Evolutionary conservation across 2,329 filamentous ascomycete genomes (phyloP).

Genomic region (Annulohypoxylon truncatum): DNA sequence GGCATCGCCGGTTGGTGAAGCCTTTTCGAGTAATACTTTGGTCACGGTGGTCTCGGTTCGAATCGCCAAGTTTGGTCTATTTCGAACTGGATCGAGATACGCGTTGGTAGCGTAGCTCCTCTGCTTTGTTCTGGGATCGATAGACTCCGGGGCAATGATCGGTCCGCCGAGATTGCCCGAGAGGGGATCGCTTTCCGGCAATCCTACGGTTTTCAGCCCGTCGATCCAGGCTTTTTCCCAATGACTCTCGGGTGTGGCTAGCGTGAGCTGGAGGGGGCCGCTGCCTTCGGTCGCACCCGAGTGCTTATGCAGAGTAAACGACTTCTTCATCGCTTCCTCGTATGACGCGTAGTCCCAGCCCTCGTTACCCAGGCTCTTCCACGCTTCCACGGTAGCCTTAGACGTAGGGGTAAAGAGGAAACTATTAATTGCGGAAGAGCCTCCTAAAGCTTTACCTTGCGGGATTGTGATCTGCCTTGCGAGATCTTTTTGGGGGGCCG

Average conservation of each 20-base stretch:
- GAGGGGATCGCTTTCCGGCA: slow-evolving; percentile 34
- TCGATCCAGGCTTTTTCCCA: not conserved
- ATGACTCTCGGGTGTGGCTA: not conserved
- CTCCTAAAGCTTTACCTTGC: not conserved
- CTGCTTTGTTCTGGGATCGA: slow-evolving; percentile 41
- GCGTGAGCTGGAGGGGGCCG: not conserved
- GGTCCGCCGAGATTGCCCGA: slow-evolving; percentile 36
- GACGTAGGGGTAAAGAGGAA: not conserved
- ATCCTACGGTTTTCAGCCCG: not conserved
- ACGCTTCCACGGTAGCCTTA: not conserved
- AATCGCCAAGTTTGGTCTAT: slow-evolving; percentile 44
- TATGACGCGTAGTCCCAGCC: not conserved
- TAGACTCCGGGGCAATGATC: slow-evolving; percentile 29
- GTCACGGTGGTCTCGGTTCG: slow-evolving; percentile 40
- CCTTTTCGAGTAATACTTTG: slow-evolving; percentile 43
- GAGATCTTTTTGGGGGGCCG: too few relatives aligned
- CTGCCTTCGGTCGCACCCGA: not conserved
- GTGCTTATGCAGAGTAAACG: not conserved
- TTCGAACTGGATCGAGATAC: slow-evolving; percentile 40
- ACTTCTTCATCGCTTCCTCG: not conserved
- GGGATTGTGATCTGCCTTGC: not conserved
- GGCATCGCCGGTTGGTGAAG: not conserved
- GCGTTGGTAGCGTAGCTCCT: slow-evolving; percentile 45
- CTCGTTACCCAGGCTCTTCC: not conserved
- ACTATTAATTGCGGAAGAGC: not conserved